Evolutionary conservation across 1,284 basidiomycete genomes (phyloP).

Genomic region (Quambalaria eucalypti): DNA sequence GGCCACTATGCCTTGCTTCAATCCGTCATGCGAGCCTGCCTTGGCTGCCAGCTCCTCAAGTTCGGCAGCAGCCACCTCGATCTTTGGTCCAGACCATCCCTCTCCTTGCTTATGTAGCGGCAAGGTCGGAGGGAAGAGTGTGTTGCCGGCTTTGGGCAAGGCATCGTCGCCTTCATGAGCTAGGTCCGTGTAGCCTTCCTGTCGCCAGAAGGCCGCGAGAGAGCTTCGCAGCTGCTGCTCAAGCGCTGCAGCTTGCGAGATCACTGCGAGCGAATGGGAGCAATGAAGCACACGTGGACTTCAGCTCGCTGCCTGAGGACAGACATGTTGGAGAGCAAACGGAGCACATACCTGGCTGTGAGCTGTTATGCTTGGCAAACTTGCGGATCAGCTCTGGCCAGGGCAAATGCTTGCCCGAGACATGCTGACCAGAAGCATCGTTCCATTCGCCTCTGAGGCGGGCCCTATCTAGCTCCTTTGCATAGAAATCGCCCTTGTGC

Average conservation of each 20-base stretch:
- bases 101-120: constrained; percentile 10
- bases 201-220: constrained; percentile 7
- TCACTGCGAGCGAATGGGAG: no score
- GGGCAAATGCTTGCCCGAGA: constrained; percentile 7
- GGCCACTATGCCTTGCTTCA: constrained; percentile 9
- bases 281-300: no score
- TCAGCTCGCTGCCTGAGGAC: no score
- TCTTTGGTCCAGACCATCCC: constrained; percentile 26
- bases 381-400: constrained; percentile 46
- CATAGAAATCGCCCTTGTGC: constrained; percentile 33
- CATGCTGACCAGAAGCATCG: constrained; percentile 15
- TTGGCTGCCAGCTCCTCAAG: constrained; percentile 19
- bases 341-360: constrained; percentile 17
- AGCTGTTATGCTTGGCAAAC: constrained; percentile 46
- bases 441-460: constrained; percentile 36
- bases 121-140: constrained; percentile 30
- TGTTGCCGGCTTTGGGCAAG: constrained; percentile 4
- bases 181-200: constrained; percentile 13
- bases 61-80: constrained; percentile 16
- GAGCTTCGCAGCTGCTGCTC: constrained; percentile 3
- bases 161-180: constrained; percentile 8
- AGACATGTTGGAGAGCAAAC: no score
- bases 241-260: no score
- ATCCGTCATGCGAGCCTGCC: constrained; percentile 8
- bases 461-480: constrained; percentile 37